phyloP scores from a whole-genome alignment of 495 filamentous ascomycete genomes.

The Trichoderma gamsii region DNA sequence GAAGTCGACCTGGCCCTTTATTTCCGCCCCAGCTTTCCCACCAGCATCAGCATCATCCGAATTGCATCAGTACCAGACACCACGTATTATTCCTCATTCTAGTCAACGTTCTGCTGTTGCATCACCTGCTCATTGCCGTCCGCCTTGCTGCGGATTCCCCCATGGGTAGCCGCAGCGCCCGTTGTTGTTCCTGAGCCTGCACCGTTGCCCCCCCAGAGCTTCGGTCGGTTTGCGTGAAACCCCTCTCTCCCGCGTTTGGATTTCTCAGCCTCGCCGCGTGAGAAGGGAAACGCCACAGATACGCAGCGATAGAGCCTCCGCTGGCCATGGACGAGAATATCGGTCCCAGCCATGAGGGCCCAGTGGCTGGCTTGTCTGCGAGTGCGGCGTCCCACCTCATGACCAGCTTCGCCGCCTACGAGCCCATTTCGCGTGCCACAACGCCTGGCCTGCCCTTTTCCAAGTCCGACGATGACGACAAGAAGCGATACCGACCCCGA shows the following conservation, averaged over 20 bases:
- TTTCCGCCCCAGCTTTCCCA: not conserved
- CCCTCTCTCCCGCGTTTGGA: not conserved
- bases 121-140: not conserved
- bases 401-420: slow-evolving; percentile 26
- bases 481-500: slow-evolving; percentile 70
- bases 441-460: slow-evolving; percentile 38
- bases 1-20: not conserved
- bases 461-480: slow-evolving; percentile 31
- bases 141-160: not conserved
- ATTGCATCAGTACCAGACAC: not conserved
- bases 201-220: slow-evolving; percentile 7
- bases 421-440: slow-evolving; percentile 44
- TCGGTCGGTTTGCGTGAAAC: not conserved
- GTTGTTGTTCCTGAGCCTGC: not conserved
- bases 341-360: slow-evolving; percentile 24
- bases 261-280: not conserved
- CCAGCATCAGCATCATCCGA: slow-evolving; percentile 4
- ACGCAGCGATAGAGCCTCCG: not conserved
- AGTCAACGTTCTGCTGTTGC: not conserved
- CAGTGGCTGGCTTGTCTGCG: slow-evolving; percentile 21
- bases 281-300: not conserved
- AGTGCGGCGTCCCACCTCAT: slow-evolving; percentile 24
- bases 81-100: not conserved
- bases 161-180: slow-evolving; percentile 8
- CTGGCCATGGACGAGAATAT: slow-evolving; percentile 27